Evolutionary conservation across 1,284 basidiomycete species (phyloP).

Genomic region (Heterobasidion occidentale): DNA sequence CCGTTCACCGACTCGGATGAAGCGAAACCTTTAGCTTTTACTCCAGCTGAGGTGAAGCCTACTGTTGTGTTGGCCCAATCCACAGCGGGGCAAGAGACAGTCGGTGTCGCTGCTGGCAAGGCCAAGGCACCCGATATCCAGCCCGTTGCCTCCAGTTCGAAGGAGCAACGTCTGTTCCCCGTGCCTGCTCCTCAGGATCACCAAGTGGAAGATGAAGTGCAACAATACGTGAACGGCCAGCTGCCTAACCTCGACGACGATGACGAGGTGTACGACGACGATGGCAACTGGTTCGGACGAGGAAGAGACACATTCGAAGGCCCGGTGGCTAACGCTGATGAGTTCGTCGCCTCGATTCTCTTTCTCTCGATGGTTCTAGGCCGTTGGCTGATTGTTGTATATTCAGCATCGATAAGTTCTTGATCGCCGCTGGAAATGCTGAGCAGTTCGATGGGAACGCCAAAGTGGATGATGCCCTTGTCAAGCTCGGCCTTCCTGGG

Average conservation of each 20-base stretch:
- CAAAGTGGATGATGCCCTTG: constrained; percentile 40
- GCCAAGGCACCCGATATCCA: background rate
- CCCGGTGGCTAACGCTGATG: constrained; percentile 36
- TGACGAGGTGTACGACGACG: constrained; percentile 25
- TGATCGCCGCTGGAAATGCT: constrained; percentile 46
- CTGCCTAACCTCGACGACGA: constrained; percentile 11
- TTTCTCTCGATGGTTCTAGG: background rate
- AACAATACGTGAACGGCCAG: constrained; percentile 6
- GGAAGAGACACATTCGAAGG: constrained; percentile 36
- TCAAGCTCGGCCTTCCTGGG: constrained; percentile 32
- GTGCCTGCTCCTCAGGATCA: background rate
- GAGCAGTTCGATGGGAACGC: constrained; percentile 49
- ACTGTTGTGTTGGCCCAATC: background rate
- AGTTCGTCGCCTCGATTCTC: constrained; percentile 27
- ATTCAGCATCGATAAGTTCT: constrained; percentile 42
- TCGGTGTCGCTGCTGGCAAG: background rate
- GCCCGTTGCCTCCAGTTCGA: background rate
- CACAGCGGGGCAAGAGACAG: background rate
- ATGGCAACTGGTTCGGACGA: constrained; percentile 38
- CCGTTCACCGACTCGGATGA: constrained; percentile 1
- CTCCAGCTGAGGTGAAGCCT: background rate
- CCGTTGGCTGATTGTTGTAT: background rate
- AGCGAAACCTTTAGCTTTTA: background rate
- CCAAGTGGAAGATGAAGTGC: background rate
- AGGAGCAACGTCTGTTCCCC: background rate